phyloP scores from a whole-genome alignment of 768 basidiomycete genomes.

The Trametes elegans region DNA sequence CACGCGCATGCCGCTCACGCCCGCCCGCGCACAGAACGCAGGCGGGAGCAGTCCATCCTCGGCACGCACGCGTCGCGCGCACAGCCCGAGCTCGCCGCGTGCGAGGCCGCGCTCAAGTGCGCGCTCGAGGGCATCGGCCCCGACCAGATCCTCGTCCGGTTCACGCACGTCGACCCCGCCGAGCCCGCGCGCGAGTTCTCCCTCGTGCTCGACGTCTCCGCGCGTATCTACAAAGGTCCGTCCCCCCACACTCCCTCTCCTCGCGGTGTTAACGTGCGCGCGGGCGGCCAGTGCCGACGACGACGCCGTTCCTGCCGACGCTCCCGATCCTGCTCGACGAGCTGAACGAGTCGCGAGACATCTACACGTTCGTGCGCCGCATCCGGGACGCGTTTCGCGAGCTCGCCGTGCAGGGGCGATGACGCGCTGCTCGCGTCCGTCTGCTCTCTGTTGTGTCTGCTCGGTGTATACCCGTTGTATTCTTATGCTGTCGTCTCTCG shows the following conservation, averaged over 20 bases:
- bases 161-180: conserved; percentile 58
- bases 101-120: conserved; percentile 59
- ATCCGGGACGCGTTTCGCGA: conserved; percentile 56
- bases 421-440: too few relatives aligned
- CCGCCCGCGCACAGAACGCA: conserved; percentile 53
- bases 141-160: conserved; percentile 72
- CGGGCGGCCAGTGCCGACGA: conserved; percentile 70
- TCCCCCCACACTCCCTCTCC: neutral
- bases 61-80: conserved; percentile 50
- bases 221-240: conserved; percentile 63
- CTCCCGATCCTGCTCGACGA: conserved; percentile 67
- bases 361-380: conserved; percentile 68
- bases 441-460: too few relatives aligned
- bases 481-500: too few relatives aligned
- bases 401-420: conserved; percentile 20
- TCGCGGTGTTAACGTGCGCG: neutral
- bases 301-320: conserved; percentile 65
- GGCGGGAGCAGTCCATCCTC: conserved; percentile 59
- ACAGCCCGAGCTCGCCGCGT: conserved; percentile 52
- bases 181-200: conserved; percentile 64
- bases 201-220: conserved; percentile 73
- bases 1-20: neutral
- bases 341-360: conserved; percentile 67
- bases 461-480: too few relatives aligned
- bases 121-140: conserved; percentile 76